Evolutionary conservation across 768 basidiomycete genomes (phyloP), one percentile per base, ranked within the genome.

Genomic region (Neoboletus subvelutipes): DNA sequence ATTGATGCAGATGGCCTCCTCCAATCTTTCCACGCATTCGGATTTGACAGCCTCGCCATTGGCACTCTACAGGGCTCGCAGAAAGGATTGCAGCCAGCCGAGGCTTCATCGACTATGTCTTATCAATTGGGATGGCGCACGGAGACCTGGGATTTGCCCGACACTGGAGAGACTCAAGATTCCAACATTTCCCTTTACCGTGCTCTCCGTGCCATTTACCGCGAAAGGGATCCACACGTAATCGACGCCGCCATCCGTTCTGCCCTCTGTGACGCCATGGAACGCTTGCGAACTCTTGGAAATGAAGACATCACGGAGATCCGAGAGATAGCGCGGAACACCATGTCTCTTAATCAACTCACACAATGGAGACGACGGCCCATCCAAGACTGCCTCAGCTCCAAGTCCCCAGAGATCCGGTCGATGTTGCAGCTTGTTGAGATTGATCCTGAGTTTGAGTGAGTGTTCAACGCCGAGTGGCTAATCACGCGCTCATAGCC

Each of bases 41-140:
- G 96, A 1, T 94, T 98, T 71, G 82, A 94, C 69, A 83, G 80
- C 36, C 82, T 98, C n/a, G 96, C 97, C 9, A 82, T 90, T 62
- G 77, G 80, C 26, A 80, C 88, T 7, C 73, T 89, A 15, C 81
- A 83, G 42, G 73, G 67, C 40, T 73, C 74, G 0, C 73, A 75
- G 15, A 71, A 74, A n/a, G 66, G 65, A 42, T 66, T 56, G 59
- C 73, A 46, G 29, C 64, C 63, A 41, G 66, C 58, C 52, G 67
- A 59, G 15, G 64, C 58, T 26, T 68, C 78, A 17, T 73, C 82
- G 0, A 75, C 77, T 43, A 80, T 90, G 76, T 82, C 77, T 34
- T 94, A 93, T 71, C 81, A 85, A 40, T 77, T 98, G 1, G 97
- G 90, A 17, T 98, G 97, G 97, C 81, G 95, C 45, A 96, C 94